These are phyloP conservation scores for Saposhnikovia divaricata DNA, from an alignment of 129 eudicot genomes.

Conservation along the genomic window DNA sequence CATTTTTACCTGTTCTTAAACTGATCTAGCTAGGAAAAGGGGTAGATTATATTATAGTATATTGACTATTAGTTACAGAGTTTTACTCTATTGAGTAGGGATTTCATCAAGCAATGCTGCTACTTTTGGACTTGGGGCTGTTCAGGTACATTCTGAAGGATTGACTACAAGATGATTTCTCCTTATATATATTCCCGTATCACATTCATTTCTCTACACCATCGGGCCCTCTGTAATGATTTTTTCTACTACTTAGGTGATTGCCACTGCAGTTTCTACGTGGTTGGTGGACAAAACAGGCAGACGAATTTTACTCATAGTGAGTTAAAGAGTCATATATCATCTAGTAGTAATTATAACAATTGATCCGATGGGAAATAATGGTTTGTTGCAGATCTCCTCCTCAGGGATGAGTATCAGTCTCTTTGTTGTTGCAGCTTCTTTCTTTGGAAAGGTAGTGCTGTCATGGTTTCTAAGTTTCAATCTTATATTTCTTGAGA, in stretches of 20 bases:
- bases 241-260: slow-evolving; percentile 35
- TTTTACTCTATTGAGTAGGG: slow-evolving; percentile 42
- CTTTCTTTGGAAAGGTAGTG: slow-evolving; percentile 73
- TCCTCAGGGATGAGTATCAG: slow-evolving; percentile 71
- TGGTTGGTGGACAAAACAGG: slow-evolving; percentile 96
- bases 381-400: slow-evolving; percentile 43
- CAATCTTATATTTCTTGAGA: not conserved
- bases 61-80: not conserved
- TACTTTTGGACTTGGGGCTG: slow-evolving; percentile 69
- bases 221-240: not conserved
- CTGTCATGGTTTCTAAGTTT: not conserved
- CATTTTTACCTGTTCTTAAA: not conserved
- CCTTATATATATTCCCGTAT: not conserved
- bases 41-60: not conserved
- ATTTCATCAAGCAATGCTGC: slow-evolving; percentile 69
- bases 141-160: slow-evolving; percentile 49
- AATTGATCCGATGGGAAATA: not conserved
- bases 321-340: slow-evolving; percentile 28
- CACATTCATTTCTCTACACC: not conserved
- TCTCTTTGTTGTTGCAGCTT: slow-evolving; percentile 61
- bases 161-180: not conserved
- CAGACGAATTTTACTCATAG: slow-evolving; percentile 78
- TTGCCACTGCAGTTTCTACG: slow-evolving; percentile 70
- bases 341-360: not conserved
- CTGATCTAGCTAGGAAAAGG: too few species aligned